Base-by-base conservation (phyloP, 345 rosid genomes). In the Punica granatum region DNA sequence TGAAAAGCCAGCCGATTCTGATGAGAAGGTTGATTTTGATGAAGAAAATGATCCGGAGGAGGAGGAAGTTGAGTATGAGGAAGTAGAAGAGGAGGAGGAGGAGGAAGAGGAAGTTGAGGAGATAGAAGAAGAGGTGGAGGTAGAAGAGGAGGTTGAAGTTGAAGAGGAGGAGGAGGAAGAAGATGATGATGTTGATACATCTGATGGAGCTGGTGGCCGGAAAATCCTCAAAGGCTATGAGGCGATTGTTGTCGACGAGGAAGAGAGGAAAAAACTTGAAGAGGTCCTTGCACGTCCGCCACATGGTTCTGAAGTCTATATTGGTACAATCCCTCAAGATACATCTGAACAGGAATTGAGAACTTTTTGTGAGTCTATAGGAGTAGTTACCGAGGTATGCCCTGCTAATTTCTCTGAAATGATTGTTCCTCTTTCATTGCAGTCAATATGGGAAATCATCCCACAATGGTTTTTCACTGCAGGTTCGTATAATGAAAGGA, bases 231-330 rank as follows among this genome's bases (percentile, higher is more conserved):
- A 65, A 71, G 73, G 73, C 16, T 79, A 69, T 33, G 83, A 75
- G 25, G 75, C 77, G 48, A 81, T 61, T 26, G 69, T 74, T 30
- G 85, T 67, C 73, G 82, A 84, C 65, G 87, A 67, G 64, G 74
- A 85, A 11, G 96, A 86, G 73, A 80, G 84, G 79, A 77, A 72
- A 74, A 84, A 67, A 70, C 88, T 81, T 73, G 84, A 41, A 28
- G 87, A 91, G 71, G 96, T 93, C 61, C 78, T 93, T n/a, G 77
- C 95, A 13, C 91, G 81, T 72, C 98, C 98, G 69, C 89, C 97
- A 25, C 98, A 90, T 77, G 97, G 96, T 36, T 88, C 99, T 41
- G 92, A 91, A 81, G 89, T 91, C 56, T 93, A 89, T 71, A 78
- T 93, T 8, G 97, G 99, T 36, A 87, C 95, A 25, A 80, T 93